phyloP scores from a whole-genome alignment of 2,329 filamentous ascomycete species.

The Alternaria novae-zelandiae region DNA sequence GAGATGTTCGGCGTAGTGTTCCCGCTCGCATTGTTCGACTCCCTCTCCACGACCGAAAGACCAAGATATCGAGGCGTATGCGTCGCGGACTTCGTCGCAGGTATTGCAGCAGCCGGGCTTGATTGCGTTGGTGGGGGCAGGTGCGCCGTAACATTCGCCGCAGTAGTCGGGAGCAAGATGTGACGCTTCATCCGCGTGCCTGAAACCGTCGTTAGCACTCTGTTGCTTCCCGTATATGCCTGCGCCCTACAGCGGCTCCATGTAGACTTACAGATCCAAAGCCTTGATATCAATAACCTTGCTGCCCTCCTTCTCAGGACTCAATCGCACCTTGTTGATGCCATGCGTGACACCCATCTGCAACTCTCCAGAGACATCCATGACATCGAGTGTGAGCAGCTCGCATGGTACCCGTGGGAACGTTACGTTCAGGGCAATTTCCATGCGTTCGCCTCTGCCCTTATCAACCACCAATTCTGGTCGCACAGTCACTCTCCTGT shows the following conservation, averaged over 20 bases:
- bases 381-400: slow-evolving; percentile 93
- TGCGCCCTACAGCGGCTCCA: not conserved
- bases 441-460: slow-evolving; percentile 97
- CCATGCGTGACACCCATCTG: slow-evolving; percentile 94
- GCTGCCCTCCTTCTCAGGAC: slow-evolving; percentile 75
- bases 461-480: slow-evolving; percentile 97
- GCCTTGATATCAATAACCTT: slow-evolving; percentile 50
- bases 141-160: slow-evolving; percentile 88
- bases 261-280: slow-evolving; percentile 45
- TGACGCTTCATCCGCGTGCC: slow-evolving; percentile 69
- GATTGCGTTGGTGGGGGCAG: slow-evolving; percentile 69
- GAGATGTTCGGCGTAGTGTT: slow-evolving; percentile 90
- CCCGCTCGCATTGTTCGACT: slow-evolving; percentile 93
- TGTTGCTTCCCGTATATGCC: not conserved
- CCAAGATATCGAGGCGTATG: slow-evolving; percentile 89
- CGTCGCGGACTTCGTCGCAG: slow-evolving; percentile 94
- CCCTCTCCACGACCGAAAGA: slow-evolving; percentile 90
- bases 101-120: slow-evolving; percentile 97
- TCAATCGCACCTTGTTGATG: slow-evolving; percentile 86
- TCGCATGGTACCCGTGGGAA: slow-evolving; percentile 95
- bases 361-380: slow-evolving; percentile 98
- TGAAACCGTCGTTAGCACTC: slow-evolving; percentile 41
- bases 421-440: slow-evolving; percentile 96
- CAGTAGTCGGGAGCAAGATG: slow-evolving; percentile 94
- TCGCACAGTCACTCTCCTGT: slow-evolving; percentile 81